These are phyloP conservation scores for Funneliformis caledonium DNA, from an alignment of 371 early-diverging fungal species.

Conservation along the genomic window DNA sequence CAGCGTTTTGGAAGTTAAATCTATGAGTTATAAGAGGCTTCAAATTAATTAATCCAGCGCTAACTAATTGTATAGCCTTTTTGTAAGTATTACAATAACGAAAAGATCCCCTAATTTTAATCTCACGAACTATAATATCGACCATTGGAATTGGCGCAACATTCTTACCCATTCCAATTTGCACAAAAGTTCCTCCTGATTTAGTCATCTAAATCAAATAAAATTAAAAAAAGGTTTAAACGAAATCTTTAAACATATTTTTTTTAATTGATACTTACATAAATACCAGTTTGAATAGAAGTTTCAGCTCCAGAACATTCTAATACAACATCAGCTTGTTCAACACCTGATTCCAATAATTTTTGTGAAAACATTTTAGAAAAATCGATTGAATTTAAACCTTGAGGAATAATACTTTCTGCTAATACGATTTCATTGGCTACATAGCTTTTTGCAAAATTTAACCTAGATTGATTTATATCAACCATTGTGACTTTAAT, in stretches of 20 bases:
- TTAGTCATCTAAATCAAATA: slow-evolving; percentile 6
- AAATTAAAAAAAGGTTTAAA: too few relatives aligned
- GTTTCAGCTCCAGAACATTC: slow-evolving; percentile 61
- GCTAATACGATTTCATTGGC: slow-evolving; percentile 52
- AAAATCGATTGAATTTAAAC: slow-evolving; percentile 54
- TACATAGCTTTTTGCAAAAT: slow-evolving; percentile 56
- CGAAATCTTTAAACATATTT: neutral
- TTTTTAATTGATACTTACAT: neutral
- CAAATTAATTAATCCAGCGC: slow-evolving; percentile 54
- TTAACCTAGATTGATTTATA: slow-evolving; percentile 47
- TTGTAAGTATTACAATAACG: slow-evolving; percentile 48
- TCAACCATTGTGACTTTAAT: slow-evolving; percentile 55
- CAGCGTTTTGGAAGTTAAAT: slow-evolving; percentile 52
- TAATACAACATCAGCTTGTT: slow-evolving; percentile 50
- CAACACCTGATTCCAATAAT: slow-evolving; percentile 42
- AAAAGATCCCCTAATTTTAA: slow-evolving; percentile 5
- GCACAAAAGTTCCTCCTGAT: slow-evolving; percentile 16
- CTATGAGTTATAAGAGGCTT: slow-evolving; percentile 56
- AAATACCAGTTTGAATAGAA: slow-evolving; percentile 57
- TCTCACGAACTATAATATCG: neutral
- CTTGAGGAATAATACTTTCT: slow-evolving; percentile 43
- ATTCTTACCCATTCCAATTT: slow-evolving; percentile 17
- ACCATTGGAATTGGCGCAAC: neutral
- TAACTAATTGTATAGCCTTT: slow-evolving; percentile 54
- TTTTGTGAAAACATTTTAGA: slow-evolving; percentile 46